phyloP scores from a whole-genome alignment of 768 basidiomycete species.

The Amanita exitialis region DNA sequence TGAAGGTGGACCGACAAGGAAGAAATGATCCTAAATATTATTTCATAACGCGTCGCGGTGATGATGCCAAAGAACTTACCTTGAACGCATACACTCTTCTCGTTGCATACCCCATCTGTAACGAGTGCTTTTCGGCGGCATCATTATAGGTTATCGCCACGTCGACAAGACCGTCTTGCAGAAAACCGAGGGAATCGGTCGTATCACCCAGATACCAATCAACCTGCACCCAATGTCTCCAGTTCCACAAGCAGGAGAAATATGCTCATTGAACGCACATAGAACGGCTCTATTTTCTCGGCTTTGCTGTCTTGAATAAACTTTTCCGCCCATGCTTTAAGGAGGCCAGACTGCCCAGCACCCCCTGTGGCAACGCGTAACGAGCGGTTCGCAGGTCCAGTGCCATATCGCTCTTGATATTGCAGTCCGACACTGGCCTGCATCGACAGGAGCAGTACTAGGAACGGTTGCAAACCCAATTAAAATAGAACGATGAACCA shows the following conservation, averaged over 20 bases:
- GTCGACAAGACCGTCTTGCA: slow-evolving; percentile 33
- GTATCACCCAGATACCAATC: slow-evolving; percentile 51
- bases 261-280: slow-evolving; percentile 15
- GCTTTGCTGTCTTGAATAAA: slow-evolving; percentile 31
- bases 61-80: slow-evolving; percentile 17
- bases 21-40: slow-evolving; percentile 36
- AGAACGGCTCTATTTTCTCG: slow-evolving; percentile 19
- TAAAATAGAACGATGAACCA: too few relatives aligned
- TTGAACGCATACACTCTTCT: slow-evolving; percentile 33
- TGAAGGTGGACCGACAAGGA: slow-evolving; percentile 34
- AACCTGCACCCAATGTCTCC: slow-evolving; percentile 21
- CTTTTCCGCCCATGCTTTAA: slow-evolving; percentile 34
- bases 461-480: too few relatives aligned
- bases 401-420: too few relatives aligned
- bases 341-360: slow-evolving; percentile 39
- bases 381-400: slow-evolving; percentile 20
- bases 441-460: too few relatives aligned
- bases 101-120: slow-evolving; percentile 20
- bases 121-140: slow-evolving; percentile 33
- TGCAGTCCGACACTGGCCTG: too few relatives aligned
- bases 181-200: slow-evolving; percentile 34
- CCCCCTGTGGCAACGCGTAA: slow-evolving; percentile 41
- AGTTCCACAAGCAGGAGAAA: background rate
- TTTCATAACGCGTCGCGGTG: background rate
- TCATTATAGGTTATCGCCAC: slow-evolving; percentile 43